Evolutionary conservation across 768 basidiomycete genomes (phyloP).

Genomic region (Mycena kentingensis): DNA sequence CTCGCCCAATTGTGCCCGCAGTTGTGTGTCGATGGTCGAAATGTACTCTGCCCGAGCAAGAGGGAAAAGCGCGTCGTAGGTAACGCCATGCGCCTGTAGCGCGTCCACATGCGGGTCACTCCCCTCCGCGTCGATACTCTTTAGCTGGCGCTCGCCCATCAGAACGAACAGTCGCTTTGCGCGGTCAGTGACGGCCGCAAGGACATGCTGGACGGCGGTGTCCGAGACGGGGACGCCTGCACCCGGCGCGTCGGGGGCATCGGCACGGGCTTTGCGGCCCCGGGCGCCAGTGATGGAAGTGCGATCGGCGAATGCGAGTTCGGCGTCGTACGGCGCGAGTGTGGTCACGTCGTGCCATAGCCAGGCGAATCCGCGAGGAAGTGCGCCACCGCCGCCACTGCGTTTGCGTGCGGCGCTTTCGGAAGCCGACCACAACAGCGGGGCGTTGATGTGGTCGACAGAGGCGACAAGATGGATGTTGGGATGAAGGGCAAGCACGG

Average conservation of each 20-base stretch:
- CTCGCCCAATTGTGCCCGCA: constrained; percentile 82
- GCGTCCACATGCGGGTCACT: constrained; percentile 36
- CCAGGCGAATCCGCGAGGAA: constrained; percentile 64
- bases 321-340: constrained; percentile 76
- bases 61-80: constrained; percentile 70
- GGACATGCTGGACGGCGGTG: constrained; percentile 75
- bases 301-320: constrained; percentile 69
- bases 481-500: constrained; percentile 70
- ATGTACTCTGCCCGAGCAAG: constrained; percentile 82
- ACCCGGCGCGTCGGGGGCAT: constrained; percentile 28
- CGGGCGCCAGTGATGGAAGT: constrained; percentile 60
- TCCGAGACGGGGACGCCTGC: constrained; percentile 61
- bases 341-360: constrained; percentile 92
- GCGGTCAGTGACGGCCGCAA: constrained; percentile 85
- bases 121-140: constrained; percentile 47
- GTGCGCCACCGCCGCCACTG: constrained; percentile 20
- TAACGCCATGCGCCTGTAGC: constrained; percentile 56
- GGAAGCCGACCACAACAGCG: constrained; percentile 80
- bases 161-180: constrained; percentile 81
- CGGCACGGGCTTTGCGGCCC: constrained; percentile 41
- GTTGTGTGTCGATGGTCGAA: constrained; percentile 83
- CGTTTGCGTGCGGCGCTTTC: constrained; percentile 60
- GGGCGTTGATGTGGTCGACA: constrained; percentile 83
- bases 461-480: constrained; percentile 83
- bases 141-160: constrained; percentile 70